These are phyloP conservation scores for Leccinum aurantiacum DNA, from an alignment of 768 basidiomycete species.

Conservation along the genomic window DNA sequence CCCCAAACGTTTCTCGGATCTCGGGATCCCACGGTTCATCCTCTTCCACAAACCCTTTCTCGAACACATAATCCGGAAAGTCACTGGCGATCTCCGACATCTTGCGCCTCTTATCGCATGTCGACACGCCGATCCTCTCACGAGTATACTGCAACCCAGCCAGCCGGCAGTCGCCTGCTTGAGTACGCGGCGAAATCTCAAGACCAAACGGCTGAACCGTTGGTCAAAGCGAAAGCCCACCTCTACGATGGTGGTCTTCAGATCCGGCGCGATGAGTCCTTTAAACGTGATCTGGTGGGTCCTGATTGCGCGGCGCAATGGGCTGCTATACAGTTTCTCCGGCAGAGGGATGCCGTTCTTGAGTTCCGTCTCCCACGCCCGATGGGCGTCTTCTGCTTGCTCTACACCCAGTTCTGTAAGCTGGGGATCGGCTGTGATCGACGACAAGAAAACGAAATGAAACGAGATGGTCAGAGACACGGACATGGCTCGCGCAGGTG, in stretches of 20 bases:
- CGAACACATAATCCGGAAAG: slow-evolving; percentile 55
- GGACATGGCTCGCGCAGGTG: neutral
- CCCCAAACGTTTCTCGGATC: slow-evolving; percentile 49
- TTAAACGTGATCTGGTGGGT: slow-evolving; percentile 57
- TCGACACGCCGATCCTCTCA: slow-evolving; percentile 66
- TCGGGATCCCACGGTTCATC: slow-evolving; percentile 61
- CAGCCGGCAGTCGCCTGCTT: neutral
- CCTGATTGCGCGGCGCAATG: slow-evolving; percentile 57
- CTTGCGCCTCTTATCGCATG: slow-evolving; percentile 63
- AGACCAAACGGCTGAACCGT: neutral
- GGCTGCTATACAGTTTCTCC: slow-evolving; percentile 58
- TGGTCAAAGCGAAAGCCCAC: slow-evolving; percentile 31
- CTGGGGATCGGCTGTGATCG: slow-evolving; percentile 57
- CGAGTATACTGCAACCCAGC: slow-evolving; percentile 51
- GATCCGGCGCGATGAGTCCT: slow-evolving; percentile 34
- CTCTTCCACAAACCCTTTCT: slow-evolving; percentile 57
- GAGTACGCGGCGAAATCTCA: neutral
- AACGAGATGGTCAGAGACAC: neutral
- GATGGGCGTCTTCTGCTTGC: slow-evolving; percentile 51
- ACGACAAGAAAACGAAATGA: neutral
- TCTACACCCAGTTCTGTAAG: slow-evolving; percentile 56
- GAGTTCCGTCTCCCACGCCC: slow-evolving; percentile 51
- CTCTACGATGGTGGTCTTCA: slow-evolving; percentile 52
- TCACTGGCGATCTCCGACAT: slow-evolving; percentile 45
- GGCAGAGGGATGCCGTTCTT: slow-evolving; percentile 46